Base-by-base conservation (phyloP, 192 early-diverging fungal genomes). In the Backusella parvicylindrica region DNA sequence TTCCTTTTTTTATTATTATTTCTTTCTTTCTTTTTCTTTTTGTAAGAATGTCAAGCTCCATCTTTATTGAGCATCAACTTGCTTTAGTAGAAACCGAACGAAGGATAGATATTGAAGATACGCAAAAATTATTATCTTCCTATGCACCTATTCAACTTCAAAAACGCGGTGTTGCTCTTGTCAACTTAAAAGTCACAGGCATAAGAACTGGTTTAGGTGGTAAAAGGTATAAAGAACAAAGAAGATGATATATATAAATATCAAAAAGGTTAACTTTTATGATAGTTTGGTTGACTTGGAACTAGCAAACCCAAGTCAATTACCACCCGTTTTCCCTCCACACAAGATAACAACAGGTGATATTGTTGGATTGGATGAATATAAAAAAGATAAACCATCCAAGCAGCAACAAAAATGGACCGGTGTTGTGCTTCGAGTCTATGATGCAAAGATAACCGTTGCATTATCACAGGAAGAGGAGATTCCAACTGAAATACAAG, bases 161-260 rank as follows among this genome's bases (percentile, higher is more conserved):
- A 72, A 86, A 86, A 53, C 84, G 86, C 32, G 91, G 91, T 2
- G 77, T 90, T 6, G 91, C 90, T 12, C 80, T 94, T 18, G 80
- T 89, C 4, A 88, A 85, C 2, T 77, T 93, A 30, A 87, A 83
- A 15, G 85, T 92, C 23, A 86, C 81, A 6, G 77, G 80, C 8
- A 87, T 87, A 75, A 86, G 89, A 67, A 90, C 90, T 0, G 93
- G 91, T 18, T 77, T 91, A 11, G 92, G 92, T 31, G 92, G 92
- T 21, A 86, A 88, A 72, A 86, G 88, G 88, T 89, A 30, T 18
- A 3, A 23, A 28, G 12, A 28, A 1, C 9, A 13, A 50, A 50
- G 7, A 13, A 50, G n/a, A n/a, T n/a, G n/a, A n/a, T n/a, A n/a
- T n/a, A n/a, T n/a, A n/a, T n/a, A n/a, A n/a, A n/a, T n/a, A n/a